Base-by-base conservation (phyloP, 163 green algal species). In the Chloromonas sp. region DNA sequence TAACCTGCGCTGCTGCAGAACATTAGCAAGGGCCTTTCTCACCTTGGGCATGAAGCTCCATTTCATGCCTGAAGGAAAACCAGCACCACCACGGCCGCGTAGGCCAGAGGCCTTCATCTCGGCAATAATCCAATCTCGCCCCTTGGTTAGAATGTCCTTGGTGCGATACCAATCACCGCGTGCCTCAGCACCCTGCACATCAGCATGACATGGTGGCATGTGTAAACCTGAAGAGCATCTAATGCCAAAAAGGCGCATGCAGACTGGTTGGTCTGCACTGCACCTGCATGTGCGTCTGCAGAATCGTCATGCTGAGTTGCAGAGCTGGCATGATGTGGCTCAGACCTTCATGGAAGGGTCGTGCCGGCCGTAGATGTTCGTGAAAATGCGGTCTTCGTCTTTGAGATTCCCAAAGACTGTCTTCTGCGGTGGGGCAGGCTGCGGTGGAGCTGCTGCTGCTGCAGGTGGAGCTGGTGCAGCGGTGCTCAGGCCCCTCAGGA, bases 21-120 rank as follows among this genome's bases (percentile, higher is more conserved):
- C 36, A 36, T 36, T 36, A 36, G 36, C 36, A 36, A 36, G 36
- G 36, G 36, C 36, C 36, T 36, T 36, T 36, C 36, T 36, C 36
- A 94, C 96, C 92, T 99, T 99, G 71, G 96, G 96, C 97, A 99
- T 99, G 90, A 99, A 99, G 84, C 91, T 97, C 96, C 96, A 99
- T 91, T 99, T 99, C 1, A 99, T 91, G 36, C 97, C 97, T 0
- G 96, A 98, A 5, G 96, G 96, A 86, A 99, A 99, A 58, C 97
- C 97, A 14, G 97, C 97, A 79, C 97, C 97, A 60, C 97, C 97
- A 61, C 97, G 94, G 2, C 97, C 97, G 1, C 97, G 92, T 84
- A 99, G 92, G 2, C 97, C 97, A 36, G 92, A 97, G 91, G 98
- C 97, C 94, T 99, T 99, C 89, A 99, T 98, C 91, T 99, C 94